These are phyloP conservation scores for Akanthomyces muscarius DNA, from an alignment of 2,329 filamentous ascomycete genomes.

Conservation along the genomic window DNA sequence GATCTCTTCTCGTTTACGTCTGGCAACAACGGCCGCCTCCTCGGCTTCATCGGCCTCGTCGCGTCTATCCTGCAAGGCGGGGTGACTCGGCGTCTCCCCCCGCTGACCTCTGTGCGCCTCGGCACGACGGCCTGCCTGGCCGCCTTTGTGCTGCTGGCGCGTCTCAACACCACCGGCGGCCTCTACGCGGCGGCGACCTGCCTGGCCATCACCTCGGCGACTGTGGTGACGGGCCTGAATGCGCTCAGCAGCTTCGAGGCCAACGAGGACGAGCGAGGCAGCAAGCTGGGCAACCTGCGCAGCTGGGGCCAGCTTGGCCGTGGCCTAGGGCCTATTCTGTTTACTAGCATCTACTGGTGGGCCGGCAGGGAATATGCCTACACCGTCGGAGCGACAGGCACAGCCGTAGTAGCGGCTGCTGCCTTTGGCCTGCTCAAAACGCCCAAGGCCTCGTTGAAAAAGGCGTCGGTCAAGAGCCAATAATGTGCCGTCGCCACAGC, in stretches of 20 bases:
- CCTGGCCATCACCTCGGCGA: conserved; percentile 85
- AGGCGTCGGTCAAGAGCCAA: background rate
- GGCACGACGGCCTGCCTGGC: conserved; percentile 73
- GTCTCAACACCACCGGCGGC: conserved; percentile 60
- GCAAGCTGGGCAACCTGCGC: conserved; percentile 79
- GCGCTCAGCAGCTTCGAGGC: conserved; percentile 90
- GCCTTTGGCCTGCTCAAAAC: conserved; percentile 70
- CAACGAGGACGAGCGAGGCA: conserved; percentile 71
- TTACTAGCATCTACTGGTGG: conserved; percentile 98
- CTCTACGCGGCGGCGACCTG: conserved; percentile 81
- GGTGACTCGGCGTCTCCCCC: conserved; percentile 80
- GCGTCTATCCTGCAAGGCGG: conserved; percentile 90
- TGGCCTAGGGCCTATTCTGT: conserved; percentile 80
- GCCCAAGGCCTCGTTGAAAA: conserved; percentile 37
- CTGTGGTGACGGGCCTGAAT: conserved; percentile 91
- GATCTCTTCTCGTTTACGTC: conserved; percentile 83
- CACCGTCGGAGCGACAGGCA: conserved; percentile 72
- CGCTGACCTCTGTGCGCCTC: conserved; percentile 72
- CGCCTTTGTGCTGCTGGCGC: conserved; percentile 76
- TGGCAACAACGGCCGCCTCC: conserved; percentile 74
- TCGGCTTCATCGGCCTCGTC: conserved; percentile 87
- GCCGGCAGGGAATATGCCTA: conserved; percentile 86
- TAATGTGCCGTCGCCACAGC: background rate
- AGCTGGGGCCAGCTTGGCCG: conserved; percentile 82
- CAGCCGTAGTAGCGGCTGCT: conserved; percentile 66